A percentile compares a stretch with the other conserved stretches of the same genome.
These are phyloP conservation scores for Eucalyptus sideroxylon DNA, from an alignment of 345 rosid species.

Conservation along the genomic window DNA sequence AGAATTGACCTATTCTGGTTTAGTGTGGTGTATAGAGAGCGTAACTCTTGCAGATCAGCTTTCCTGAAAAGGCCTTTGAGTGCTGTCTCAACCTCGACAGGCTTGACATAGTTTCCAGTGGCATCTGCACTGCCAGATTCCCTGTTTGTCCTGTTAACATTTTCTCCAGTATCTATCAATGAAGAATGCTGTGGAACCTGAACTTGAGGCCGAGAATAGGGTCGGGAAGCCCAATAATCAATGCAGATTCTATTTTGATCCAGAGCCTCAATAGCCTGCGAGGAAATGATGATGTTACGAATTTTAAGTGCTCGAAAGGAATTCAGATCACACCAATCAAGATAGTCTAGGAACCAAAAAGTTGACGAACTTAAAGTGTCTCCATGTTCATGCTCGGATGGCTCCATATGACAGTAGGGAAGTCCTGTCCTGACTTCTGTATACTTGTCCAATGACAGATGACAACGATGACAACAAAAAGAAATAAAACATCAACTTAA, in stretches of 20 bases:
- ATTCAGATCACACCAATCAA: neutral
- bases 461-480: neutral
- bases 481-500: neutral
- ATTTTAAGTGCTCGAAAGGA: neutral
- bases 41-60: constrained; percentile 59
- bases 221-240: constrained; percentile 95
- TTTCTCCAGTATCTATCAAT: neutral
- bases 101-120: constrained; percentile 3
- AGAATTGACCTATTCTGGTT: constrained; percentile 14
- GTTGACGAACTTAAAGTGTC: neutral
- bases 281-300: neutral
- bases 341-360: neutral
- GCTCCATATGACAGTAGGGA: neutral
- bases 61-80: constrained; percentile 57
- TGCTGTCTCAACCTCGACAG: constrained; percentile 18
- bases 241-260: constrained; percentile 73
- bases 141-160: neutral
- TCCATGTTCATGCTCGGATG: neutral
- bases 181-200: constrained; percentile 47
- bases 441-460: neutral
- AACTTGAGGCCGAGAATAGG: constrained; percentile 71
- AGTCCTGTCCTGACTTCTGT: neutral
- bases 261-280: constrained; percentile 85
- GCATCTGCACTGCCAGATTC: constrained; percentile 2
- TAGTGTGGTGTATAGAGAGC: constrained; percentile 27